Evolutionary conservation across 495 filamentous ascomycete genomes (phyloP).

Genomic region (Penicillium steckii): DNA sequence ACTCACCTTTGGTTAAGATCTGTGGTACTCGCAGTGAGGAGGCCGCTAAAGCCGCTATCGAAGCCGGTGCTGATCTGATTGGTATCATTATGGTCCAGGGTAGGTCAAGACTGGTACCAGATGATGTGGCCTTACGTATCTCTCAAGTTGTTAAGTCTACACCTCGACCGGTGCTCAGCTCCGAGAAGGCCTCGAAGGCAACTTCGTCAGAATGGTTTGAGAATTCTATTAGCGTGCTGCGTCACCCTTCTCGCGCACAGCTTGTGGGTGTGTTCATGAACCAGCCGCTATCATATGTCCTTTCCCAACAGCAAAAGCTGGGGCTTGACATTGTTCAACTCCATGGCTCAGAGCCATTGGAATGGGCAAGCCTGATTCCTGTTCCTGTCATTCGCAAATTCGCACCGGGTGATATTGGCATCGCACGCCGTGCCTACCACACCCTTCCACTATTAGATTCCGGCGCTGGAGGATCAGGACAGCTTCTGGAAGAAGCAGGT

Average conservation of each 20-base stretch:
- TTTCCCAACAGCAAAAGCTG: slow-evolving; percentile 71
- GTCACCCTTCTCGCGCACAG: slow-evolving; percentile 61
- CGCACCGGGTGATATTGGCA: slow-evolving; percentile 63
- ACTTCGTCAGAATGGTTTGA: slow-evolving; percentile 62
- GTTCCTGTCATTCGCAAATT: slow-evolving; percentile 89
- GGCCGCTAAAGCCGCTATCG: slow-evolving; percentile 74
- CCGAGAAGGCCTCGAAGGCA: slow-evolving; percentile 24
- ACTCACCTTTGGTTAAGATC: slow-evolving; percentile 78
- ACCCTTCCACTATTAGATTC: slow-evolving; percentile 81
- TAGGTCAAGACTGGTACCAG: slow-evolving; percentile 72
- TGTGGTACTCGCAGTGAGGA: slow-evolving; percentile 90
- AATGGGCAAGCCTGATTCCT: slow-evolving; percentile 84
- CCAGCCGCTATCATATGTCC: slow-evolving; percentile 77
- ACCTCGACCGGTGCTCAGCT: slow-evolving; percentile 36
- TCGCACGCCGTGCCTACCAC: slow-evolving; percentile 78
- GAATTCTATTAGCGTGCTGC: slow-evolving; percentile 51
- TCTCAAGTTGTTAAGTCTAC: slow-evolving; percentile 71
- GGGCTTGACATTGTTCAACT: slow-evolving; percentile 89
- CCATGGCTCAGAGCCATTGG: slow-evolving; percentile 86
- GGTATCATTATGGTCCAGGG: slow-evolving; percentile 89
- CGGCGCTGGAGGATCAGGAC: slow-evolving; percentile 76
- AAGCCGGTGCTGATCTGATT: slow-evolving; percentile 86
- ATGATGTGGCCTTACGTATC: slow-evolving; percentile 75
- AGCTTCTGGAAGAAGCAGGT: slow-evolving; percentile 64
- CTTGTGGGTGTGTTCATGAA: slow-evolving; percentile 94